Evolutionary conservation across 2,329 filamentous ascomycete genomes (phyloP).

Genomic region (Aschersonia sp.): DNA sequence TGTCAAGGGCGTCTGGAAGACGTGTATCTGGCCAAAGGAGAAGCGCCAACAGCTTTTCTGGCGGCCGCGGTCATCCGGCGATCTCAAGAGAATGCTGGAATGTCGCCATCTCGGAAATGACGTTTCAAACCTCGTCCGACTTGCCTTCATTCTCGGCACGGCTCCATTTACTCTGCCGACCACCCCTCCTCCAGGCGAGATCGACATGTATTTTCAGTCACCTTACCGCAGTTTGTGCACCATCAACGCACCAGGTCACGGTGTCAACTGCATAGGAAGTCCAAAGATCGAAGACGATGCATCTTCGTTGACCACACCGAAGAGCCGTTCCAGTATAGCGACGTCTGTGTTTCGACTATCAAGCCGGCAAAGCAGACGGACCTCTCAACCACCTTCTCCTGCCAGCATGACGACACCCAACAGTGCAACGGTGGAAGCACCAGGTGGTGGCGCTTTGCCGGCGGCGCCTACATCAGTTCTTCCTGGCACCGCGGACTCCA

Average conservation of each 20-base stretch:
- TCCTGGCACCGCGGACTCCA: constrained; percentile 9
- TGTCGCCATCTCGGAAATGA: constrained; percentile 26
- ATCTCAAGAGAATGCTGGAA: constrained; percentile 29
- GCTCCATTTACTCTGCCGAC: constrained; percentile 20
- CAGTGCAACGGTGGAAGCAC: constrained; percentile 1
- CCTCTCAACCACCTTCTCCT: constrained; percentile 20
- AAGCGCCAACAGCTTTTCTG: constrained; percentile 24
- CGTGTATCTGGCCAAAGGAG: constrained; percentile 29
- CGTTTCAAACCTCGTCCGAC: constrained; percentile 24
- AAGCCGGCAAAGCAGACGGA: constrained; percentile 18
- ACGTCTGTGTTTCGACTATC: constrained; percentile 17
- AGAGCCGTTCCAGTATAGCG: constrained; percentile 13
- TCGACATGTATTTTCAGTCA: constrained; percentile 23
- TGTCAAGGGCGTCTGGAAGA: constrained; percentile 30
- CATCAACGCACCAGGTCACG: constrained; percentile 17
- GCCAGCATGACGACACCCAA: constrained; percentile 8
- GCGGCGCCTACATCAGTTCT: not conserved
- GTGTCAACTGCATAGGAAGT: constrained; percentile 6
- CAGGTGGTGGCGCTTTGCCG: not conserved
- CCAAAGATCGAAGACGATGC: constrained; percentile 14
- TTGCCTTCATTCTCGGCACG: constrained; percentile 28
- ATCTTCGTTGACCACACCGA: constrained; percentile 13
- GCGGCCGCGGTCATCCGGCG: constrained; percentile 25
- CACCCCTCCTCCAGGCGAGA: constrained; percentile 22
- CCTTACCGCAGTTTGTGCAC: constrained; percentile 21